Evolutionary conservation across 1,284 basidiomycete genomes (phyloP), one percentile per base, ranked within the genome.

Genomic region (Irpex rosettiformis): DNA sequence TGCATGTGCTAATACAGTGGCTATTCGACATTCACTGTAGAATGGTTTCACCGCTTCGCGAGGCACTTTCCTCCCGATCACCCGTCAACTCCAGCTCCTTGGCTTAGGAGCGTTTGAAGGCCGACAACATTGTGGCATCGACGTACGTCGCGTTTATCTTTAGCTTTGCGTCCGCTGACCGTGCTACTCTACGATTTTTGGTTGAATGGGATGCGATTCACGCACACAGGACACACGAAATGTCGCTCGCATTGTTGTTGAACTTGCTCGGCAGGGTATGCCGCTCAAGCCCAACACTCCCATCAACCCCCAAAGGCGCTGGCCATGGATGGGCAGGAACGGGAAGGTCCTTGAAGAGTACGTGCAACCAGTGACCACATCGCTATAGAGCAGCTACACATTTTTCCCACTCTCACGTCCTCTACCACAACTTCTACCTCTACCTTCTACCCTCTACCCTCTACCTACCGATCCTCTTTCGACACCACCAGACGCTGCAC

Each of bases 111-210:
- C 79, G 1, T 97, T 97, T 67, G 75, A 88, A 70, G 94, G 94
- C 13, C 82, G 91, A 65, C 81, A 86, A 61, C 94, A 97, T 72
- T 88, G 86, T 66, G 94, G 94, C 21, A 89, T 96, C 45, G 92
- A 94, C 72, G 93, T 94, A 65, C 78, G 90, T 85, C 25, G 22
- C 56, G 52, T 52, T 37, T 27, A 54, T 51, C 33, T 57, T 63
- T 48, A 27, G n/a, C 47, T 52, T 4, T 18, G 33, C 18, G 11
- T 21, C 29, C 52, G 16, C 10, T 52, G 21, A 7, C n/a, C 30
- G 24, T 37, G 11, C 56, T 11, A 16, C 7, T n/a, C 29, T 25
- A 22, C 48, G 33, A 37, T 37, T 33, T 37, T 47, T 8, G 22
- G 49, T 54, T 63, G 33, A 8, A 29, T 45, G 48, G n/a, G 27